Conservation (phyloP, 129 eudicot genomes). For the Apium graveolens region DNA sequence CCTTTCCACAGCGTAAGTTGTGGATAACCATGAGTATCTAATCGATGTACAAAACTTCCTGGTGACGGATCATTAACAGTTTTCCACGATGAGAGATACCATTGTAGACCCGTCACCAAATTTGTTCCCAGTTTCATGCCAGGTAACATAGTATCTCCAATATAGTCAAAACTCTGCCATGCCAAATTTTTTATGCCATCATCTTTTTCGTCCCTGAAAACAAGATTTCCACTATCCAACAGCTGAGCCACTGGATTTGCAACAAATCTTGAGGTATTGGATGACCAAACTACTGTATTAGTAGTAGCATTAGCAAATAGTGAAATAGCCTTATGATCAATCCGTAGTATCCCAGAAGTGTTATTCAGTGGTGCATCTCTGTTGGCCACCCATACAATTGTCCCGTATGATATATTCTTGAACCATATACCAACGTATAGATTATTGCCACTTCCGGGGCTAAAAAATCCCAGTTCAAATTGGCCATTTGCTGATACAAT, state of each 20-base stretch:
- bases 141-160: neutral
- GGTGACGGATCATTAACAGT: neutral
- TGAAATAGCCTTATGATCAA: neutral
- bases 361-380: conserved; percentile 14
- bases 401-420: conserved; percentile 2
- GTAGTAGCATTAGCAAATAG: neutral
- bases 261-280: neutral
- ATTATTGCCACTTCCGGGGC: neutral
- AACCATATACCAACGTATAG: conserved; percentile 23
- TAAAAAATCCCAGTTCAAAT: conserved; percentile 39
- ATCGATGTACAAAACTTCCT: neutral
- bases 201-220: neutral
- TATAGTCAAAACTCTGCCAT: neutral
- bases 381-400: conserved; percentile 25
- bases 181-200: neutral
- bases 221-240: conserved; percentile 20
- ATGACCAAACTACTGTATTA: conserved; percentile 4
- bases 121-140: neutral
- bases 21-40: neutral
- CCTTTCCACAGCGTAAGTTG: neutral
- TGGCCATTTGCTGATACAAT: conserved; percentile 18
- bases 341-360: neutral
- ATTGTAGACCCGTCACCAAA: neutral
- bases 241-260: conserved; percentile 13
- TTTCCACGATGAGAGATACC: neutral